phyloP scores from a whole-genome alignment of 164 flowering plant species.

The Vitis labrusca region DNA sequence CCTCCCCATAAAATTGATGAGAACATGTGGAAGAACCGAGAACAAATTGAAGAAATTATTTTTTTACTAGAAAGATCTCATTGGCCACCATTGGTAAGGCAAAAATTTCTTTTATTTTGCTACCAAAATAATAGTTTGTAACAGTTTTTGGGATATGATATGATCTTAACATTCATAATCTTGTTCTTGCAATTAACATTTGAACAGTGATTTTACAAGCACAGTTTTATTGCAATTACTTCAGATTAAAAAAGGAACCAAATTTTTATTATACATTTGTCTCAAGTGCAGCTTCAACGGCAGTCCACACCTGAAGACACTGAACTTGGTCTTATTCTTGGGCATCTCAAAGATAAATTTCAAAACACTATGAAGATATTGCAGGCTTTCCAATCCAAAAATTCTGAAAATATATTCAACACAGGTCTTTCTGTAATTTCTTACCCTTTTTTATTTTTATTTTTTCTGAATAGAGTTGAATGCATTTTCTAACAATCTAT shows the following conservation, averaged over 20 bases:
- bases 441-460: background rate
- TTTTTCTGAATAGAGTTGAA: background rate
- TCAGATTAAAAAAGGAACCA: too few relatives aligned
- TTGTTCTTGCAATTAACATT: too few relatives aligned
- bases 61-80: constrained; percentile 62
- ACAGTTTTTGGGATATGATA: too few relatives aligned
- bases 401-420: constrained; percentile 75
- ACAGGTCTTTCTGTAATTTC: constrained; percentile 47
- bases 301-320: constrained; percentile 54
- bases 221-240: background rate
- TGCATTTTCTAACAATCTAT: background rate
- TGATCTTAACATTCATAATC: too few relatives aligned
- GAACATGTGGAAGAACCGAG: constrained; percentile 98
- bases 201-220: background rate
- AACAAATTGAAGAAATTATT: constrained; percentile 83
- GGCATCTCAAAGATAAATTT: constrained; percentile 51
- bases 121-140: too few relatives aligned
- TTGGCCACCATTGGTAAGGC: constrained; percentile 64
- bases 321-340: constrained; percentile 49
- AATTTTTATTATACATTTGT: constrained; percentile 1
- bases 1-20: constrained; percentile 93
- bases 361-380: constrained; percentile 42
- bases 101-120: background rate
- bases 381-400: constrained; percentile 69
- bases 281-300: constrained; percentile 65